These are phyloP conservation scores for Lipomyces chichibuensis DNA, from an alignment of 805 yeast species.

Conservation along the genomic window DNA sequence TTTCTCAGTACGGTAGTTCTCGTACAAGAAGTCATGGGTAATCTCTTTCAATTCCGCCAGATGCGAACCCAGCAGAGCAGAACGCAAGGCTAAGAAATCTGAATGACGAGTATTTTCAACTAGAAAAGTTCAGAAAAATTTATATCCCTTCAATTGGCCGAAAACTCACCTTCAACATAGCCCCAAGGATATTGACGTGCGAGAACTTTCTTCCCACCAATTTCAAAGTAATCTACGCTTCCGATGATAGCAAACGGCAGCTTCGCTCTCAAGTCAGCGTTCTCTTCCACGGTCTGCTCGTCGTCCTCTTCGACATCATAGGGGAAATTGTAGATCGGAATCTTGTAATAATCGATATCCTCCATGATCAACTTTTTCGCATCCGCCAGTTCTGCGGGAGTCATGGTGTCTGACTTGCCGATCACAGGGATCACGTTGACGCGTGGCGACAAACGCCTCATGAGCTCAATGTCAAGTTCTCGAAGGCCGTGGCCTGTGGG, in stretches of 20 bases:
- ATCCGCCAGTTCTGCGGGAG: constrained; percentile 60
- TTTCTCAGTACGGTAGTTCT: constrained; percentile 77
- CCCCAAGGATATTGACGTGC: constrained; percentile 73
- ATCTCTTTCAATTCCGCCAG: constrained; percentile 78
- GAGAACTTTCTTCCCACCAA: constrained; percentile 48
- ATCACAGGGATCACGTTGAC: constrained; percentile 86
- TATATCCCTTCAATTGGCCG: background rate
- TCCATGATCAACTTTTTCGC: constrained; percentile 58
- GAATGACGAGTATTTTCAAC: constrained; percentile 48
- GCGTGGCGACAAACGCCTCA: constrained; percentile 67
- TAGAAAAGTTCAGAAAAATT: background rate
- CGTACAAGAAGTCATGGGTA: constrained; percentile 75
- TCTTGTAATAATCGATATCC: constrained; percentile 60
- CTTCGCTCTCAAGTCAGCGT: constrained; percentile 49
- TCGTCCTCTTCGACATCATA: constrained; percentile 62
- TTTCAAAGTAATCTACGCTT: constrained; percentile 48
- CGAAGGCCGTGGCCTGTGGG: constrained; percentile 59
- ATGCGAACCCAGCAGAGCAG: constrained; percentile 81
- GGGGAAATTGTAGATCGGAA: constrained; percentile 74
- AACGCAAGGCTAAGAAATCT: constrained; percentile 53
- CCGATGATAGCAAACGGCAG: constrained; percentile 69
- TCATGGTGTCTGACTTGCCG: constrained; percentile 77
- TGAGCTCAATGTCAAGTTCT: constrained; percentile 72
- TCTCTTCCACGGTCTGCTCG: constrained; percentile 45
- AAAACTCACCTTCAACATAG: constrained; percentile 50